These are phyloP conservation scores for Cetraspora pellucida DNA, from an alignment of 192 early-diverging fungal genomes.

Conservation along the genomic window DNA sequence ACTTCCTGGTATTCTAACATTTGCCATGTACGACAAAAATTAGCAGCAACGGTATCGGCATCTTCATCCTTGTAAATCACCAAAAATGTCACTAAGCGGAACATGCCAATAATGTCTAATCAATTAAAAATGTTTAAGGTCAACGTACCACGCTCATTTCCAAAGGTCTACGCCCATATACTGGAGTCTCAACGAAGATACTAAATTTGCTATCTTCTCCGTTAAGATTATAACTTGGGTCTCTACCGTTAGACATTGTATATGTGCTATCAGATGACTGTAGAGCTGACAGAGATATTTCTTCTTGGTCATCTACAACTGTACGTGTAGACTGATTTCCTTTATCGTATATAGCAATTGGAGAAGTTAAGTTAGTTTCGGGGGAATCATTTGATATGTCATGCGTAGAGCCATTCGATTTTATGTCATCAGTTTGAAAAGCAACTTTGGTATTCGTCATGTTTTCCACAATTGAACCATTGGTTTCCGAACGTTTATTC, in stretches of 20 bases:
- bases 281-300: too few species aligned
- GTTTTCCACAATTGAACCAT: too few species aligned
- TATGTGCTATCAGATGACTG: background rate
- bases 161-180: background rate
- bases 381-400: too few species aligned
- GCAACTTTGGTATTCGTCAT: too few species aligned
- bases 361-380: too few species aligned
- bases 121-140: background rate
- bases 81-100: too few species aligned
- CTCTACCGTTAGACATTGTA: background rate
- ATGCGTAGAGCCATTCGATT: too few species aligned
- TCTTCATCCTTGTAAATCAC: background rate
- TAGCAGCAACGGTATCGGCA: background rate
- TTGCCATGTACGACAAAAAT: conserved; percentile 2
- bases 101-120: background rate
- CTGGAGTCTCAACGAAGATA: background rate
- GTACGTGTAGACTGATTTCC: too few species aligned
- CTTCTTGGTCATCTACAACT: background rate
- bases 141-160: background rate
- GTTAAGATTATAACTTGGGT: background rate
- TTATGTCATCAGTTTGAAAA: too few species aligned
- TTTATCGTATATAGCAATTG: too few species aligned
- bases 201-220: background rate
- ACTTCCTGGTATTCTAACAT: background rate
- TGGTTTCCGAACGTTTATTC: too few species aligned